A percentile compares a stretch with the other conserved stretches of the same genome.
phyloP scores from a whole-genome alignment of 306 rosid species.

The peach (Prunus persica) region Prunus_persica_NCBIv2 NC_034009.1:8844501-8845000 shows the following conservation, averaged over 20 bases:
- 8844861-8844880: not conserved
- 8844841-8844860: not conserved
- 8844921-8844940: constrained; percentile 11
- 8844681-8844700: not conserved
- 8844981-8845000: constrained; percentile 2
- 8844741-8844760: not conserved
- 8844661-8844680: not conserved
- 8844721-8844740: not conserved
- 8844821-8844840: not conserved
- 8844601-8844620: not conserved
- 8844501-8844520: too few species aligned
- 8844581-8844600: not conserved
- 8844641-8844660: constrained; percentile 1
- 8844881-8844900: not conserved
- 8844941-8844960: not conserved
- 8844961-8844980: not conserved
- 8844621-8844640: not conserved
- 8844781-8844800: not conserved
- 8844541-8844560: too few species aligned
- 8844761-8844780: not conserved
- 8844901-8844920: not conserved
- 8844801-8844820: not conserved
- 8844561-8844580: not conserved
- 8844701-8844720: not conserved
- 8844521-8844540: not conserved